Conservation (phyloP, 305 asterid genomes). For the Solanum hybrid region DNA sequence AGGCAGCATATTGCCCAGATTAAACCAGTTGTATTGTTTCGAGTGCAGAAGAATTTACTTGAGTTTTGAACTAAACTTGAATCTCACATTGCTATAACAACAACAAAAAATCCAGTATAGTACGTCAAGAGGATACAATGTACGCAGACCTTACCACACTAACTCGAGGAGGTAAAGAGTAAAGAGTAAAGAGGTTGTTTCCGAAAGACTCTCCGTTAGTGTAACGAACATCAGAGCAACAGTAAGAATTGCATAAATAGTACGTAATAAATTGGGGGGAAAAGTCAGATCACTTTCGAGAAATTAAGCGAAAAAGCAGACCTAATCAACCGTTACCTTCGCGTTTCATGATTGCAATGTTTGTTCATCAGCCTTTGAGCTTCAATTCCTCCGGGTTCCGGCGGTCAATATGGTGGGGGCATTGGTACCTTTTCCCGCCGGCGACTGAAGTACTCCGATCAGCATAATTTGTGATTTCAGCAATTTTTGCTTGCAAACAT, state of each 20-base stretch:
- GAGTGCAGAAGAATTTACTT: neutral
- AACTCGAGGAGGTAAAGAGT: neutral
- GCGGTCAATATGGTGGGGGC: neutral
- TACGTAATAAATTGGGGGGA: neutral
- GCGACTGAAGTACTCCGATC: neutral
- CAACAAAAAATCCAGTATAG: neutral
- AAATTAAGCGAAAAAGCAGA: neutral
- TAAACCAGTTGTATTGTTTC: neutral
- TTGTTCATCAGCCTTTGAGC: neutral
- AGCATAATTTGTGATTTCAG: neutral
- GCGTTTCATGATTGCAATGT: neutral
- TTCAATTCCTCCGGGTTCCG: neutral
- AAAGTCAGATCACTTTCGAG: neutral
- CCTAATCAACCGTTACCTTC: neutral
- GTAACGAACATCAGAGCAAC: neutral
- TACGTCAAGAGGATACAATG: too few relatives aligned
- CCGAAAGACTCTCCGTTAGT: neutral
- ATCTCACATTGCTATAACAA: neutral
- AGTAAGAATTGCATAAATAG: neutral
- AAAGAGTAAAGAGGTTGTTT: neutral
- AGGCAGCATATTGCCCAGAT: neutral
- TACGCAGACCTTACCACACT: neutral
- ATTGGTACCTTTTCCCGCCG: neutral
- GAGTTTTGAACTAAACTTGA: neutral
- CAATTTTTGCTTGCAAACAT: neutral